Conservation (phyloP, 2,329 filamentous ascomycete genomes). For the Aspergillus udagawae region DNA sequence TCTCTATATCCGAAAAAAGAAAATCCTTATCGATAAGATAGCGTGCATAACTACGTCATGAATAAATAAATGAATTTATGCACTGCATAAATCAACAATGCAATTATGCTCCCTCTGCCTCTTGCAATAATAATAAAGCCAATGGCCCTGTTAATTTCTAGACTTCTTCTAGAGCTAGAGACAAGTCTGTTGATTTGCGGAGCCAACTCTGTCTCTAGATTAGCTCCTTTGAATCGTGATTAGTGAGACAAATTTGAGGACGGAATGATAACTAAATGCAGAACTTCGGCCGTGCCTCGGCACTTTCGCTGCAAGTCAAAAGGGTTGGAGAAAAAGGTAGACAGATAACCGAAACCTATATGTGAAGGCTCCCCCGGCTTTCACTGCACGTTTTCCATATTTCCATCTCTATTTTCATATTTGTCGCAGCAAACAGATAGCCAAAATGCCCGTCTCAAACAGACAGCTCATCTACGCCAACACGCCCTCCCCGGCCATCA, state of each 20-base stretch:
- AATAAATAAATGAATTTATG: neutral
- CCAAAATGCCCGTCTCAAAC: constrained; percentile 25
- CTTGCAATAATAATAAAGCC: neutral
- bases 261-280: neutral
- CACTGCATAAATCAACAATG: neutral
- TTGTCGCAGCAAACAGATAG: neutral
- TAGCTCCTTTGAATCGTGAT: neutral
- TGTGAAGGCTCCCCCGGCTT: neutral
- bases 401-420: neutral
- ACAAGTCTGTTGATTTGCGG: neutral
- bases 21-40: neutral
- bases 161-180: neutral
- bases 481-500: constrained; percentile 30
- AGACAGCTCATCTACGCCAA: constrained; percentile 36
- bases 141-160: neutral
- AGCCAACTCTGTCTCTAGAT: neutral
- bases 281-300: neutral
- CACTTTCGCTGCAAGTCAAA: neutral
- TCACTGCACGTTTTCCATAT: constrained; percentile 8
- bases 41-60: neutral
- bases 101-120: neutral
- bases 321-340: neutral
- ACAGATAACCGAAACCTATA: neutral
- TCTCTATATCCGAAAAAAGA: neutral
- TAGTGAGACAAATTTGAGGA: neutral